Evolutionary conservation across 441 rosid species (phyloP).

Genomic region (Populus tomentosa): DNA sequence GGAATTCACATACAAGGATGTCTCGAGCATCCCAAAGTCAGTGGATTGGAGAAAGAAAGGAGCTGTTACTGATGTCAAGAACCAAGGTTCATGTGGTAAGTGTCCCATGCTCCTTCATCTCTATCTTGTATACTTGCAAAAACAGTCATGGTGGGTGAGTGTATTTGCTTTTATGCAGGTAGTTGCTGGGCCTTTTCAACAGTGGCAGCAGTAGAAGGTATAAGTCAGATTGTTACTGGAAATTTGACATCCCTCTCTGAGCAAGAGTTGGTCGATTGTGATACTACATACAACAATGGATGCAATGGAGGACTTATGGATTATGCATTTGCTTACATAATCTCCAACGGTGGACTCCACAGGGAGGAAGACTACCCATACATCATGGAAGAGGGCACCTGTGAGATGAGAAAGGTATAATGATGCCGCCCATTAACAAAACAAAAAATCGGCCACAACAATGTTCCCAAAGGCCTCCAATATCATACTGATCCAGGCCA

Average conservation of each 20-base stretch:
- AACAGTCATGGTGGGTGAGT: background rate
- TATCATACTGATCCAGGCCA: too few relatives aligned
- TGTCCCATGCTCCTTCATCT: background rate
- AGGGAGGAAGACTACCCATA: conserved; percentile 90
- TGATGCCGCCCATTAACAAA: background rate
- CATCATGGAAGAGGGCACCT: conserved; percentile 86
- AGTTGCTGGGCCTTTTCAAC: conserved; percentile 99
- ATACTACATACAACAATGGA: conserved; percentile 70
- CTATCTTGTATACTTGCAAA: too few relatives aligned
- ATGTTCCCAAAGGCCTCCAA: too few relatives aligned
- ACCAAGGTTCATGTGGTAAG: conserved; percentile 91
- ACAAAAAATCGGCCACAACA: background rate
- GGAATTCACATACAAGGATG: conserved; percentile 47
- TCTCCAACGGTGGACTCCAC: conserved; percentile 72
- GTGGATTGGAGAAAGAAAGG: conserved; percentile 97
- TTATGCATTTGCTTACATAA: conserved; percentile 72
- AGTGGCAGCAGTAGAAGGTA: conserved; percentile 92
- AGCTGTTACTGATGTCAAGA: conserved; percentile 73
- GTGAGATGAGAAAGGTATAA: conserved; percentile 62
- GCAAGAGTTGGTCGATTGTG: conserved; percentile 93
- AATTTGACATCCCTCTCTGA: conserved; percentile 79
- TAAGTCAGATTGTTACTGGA: conserved; percentile 75
- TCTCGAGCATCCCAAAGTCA: conserved; percentile 56
- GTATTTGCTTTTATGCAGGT: conserved; percentile 36
- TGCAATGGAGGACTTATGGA: conserved; percentile 99